A percentile compares a stretch with the other conserved stretches of the same genome.
Conservation (phyloP, 2,329 filamentous ascomycete species). For the Clonostachys rhizophaga region DNA sequence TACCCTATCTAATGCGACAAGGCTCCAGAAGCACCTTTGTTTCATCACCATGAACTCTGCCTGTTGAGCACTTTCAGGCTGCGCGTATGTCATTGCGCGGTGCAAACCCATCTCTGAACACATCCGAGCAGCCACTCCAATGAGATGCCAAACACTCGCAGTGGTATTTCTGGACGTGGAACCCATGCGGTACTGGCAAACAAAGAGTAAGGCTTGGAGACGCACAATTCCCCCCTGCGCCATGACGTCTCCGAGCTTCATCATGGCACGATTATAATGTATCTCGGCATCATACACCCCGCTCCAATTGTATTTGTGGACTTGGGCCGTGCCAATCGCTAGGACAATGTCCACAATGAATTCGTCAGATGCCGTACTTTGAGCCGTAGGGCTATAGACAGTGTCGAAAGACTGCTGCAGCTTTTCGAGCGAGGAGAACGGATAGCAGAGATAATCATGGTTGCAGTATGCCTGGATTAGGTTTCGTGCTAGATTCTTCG, state of each 20-base stretch:
- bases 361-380: constrained; percentile 4
- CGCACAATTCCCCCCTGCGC: constrained; percentile 24
- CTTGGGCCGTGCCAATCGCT: constrained; percentile 34
- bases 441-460: constrained; percentile 36
- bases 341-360: constrained; percentile 37
- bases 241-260: constrained; percentile 26
- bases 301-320: constrained; percentile 38
- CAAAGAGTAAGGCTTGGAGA: constrained; percentile 32
- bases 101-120: constrained; percentile 34
- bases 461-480: constrained; percentile 33
- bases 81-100: constrained; percentile 24
- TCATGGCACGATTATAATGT: constrained; percentile 30
- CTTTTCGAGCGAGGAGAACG: constrained; percentile 25
- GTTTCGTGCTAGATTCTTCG: constrained; percentile 23
- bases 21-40: constrained; percentile 34
- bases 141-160: constrained; percentile 36
- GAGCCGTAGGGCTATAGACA: constrained; percentile 17
- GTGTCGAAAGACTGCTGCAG: constrained; percentile 17
- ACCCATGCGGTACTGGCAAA: constrained; percentile 35
- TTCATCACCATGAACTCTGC: constrained; percentile 23
- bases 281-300: constrained; percentile 33
- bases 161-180: constrained; percentile 29
- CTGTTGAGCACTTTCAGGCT: not conserved
- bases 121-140: constrained; percentile 32
- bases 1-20: constrained; percentile 29